These are phyloP conservation scores for Hevea brasiliensis DNA, from an alignment of 345 rosid genomes.

Conservation along the genomic window DNA sequence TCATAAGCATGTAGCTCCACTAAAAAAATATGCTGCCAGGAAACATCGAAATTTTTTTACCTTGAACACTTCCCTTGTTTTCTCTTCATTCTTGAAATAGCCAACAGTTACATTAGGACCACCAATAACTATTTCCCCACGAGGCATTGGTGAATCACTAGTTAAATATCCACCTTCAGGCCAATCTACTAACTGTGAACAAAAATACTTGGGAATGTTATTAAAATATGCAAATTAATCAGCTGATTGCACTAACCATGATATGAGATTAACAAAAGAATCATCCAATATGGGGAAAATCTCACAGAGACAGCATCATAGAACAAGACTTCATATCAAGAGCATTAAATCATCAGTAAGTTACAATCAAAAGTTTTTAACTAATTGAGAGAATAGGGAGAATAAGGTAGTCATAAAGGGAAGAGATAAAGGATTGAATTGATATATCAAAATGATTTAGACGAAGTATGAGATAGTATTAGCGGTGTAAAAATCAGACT, in stretches of 20 bases:
- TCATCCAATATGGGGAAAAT: neutral
- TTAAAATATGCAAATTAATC: neutral
- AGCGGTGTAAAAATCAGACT: no score
- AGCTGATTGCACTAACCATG: neutral
- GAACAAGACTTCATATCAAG: neutral
- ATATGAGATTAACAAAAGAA: neutral
- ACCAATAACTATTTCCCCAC: conserved; percentile 94
- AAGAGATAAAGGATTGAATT: no score
- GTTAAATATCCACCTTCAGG: conserved; percentile 85
- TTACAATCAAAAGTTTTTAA: neutral
- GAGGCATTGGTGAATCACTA: conserved; percentile 80
- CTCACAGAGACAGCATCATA: neutral
- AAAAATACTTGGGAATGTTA: conserved; percentile 3
- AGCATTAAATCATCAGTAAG: neutral
- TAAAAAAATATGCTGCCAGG: conserved; percentile 1
- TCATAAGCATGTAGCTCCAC: neutral
- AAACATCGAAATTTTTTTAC: conserved; percentile 33
- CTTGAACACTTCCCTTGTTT: conserved; percentile 87
- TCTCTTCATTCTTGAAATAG: conserved; percentile 88
- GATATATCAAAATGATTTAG: no score
- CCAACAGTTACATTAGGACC: conserved; percentile 92
- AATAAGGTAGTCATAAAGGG: no score
- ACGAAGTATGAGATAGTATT: no score
- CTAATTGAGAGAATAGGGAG: neutral
- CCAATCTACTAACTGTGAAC: conserved; percentile 90